Evolutionary conservation across 2,329 filamentous ascomycete species (phyloP).

Genomic region (Trichoderma breve): DNA sequence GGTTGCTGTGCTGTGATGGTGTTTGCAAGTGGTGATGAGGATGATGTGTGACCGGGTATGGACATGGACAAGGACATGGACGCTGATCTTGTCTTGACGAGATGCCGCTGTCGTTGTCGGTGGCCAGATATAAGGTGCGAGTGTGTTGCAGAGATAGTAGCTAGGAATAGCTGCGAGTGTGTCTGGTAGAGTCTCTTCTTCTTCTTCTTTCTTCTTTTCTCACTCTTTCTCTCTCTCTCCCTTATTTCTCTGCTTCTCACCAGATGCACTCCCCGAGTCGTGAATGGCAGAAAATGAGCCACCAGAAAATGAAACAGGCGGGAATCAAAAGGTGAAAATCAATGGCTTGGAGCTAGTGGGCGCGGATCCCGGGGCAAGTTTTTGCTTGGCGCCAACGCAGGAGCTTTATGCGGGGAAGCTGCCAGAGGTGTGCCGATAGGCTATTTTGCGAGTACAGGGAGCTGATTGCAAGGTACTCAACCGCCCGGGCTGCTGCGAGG

Average conservation of each 20-base stretch:
- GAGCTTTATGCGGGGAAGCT: conserved; percentile 22
- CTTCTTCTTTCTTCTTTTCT: not conserved
- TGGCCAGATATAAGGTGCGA: not conserved
- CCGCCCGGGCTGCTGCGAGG: not conserved
- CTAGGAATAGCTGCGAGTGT: not conserved
- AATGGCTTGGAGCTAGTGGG: conserved; percentile 6
- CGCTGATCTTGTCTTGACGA: not conserved
- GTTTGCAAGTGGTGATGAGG: not conserved
- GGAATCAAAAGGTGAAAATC: not conserved
- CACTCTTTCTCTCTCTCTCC: not conserved
- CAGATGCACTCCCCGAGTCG: not conserved
- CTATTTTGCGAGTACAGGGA: not conserved
- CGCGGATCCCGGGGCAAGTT: conserved; percentile 18
- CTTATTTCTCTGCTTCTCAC: not conserved
- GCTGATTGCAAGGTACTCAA: not conserved
- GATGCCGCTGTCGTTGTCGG: not conserved
- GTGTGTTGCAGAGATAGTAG: not conserved
- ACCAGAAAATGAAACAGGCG: not conserved
- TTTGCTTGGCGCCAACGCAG: conserved; percentile 20
- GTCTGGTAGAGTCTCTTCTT: not conserved
- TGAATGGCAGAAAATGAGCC: not conserved
- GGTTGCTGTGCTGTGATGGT: not conserved
- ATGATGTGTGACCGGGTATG: not conserved
- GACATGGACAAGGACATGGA: not conserved
- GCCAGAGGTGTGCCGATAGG: conserved; percentile 4